Evolutionary conservation across 371 early-diverging fungal species (phyloP).

Genomic region (Mortierella sp.): DNA sequence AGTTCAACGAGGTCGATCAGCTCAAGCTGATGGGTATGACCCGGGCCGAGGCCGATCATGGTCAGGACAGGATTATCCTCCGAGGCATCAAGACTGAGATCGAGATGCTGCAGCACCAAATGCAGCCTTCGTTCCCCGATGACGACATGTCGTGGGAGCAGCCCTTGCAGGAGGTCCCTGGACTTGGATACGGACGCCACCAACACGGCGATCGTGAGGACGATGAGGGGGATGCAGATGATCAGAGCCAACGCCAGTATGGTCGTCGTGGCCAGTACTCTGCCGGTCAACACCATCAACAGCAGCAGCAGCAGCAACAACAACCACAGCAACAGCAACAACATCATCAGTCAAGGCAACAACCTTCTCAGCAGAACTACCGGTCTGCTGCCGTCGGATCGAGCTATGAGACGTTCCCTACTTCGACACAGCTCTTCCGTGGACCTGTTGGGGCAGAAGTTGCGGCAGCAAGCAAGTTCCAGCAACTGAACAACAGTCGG

Average conservation of each 20-base stretch:
- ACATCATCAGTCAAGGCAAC: conserved; percentile 12
- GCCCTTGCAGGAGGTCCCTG: conserved; percentile 26
- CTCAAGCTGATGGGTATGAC: conserved; percentile 54
- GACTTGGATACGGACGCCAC: conserved; percentile 18
- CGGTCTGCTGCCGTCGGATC: conserved; percentile 17
- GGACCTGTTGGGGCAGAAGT: neutral
- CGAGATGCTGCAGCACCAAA: conserved; percentile 52
- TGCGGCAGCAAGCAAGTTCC: conserved; percentile 13
- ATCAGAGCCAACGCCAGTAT: conserved; percentile 14
- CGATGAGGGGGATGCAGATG: conserved; percentile 26
- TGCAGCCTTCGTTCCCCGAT: conserved; percentile 40
- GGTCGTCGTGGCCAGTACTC: conserved; percentile 24
- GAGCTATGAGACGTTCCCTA: conserved; percentile 40
- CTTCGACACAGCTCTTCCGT: conserved; percentile 7
- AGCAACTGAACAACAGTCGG: neutral
- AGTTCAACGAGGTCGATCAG: conserved; percentile 53
- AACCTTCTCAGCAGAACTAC: conserved; percentile 14
- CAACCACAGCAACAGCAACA: conserved; percentile 26
- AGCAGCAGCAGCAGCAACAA: conserved; percentile 21
- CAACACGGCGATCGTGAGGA: conserved; percentile 24
- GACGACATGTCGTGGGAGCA: conserved; percentile 54
- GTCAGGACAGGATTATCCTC: conserved; percentile 44
- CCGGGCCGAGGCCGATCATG: conserved; percentile 47
- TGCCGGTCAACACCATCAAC: conserved; percentile 20
- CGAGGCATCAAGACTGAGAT: conserved; percentile 51